Evolutionary conservation across 2,329 filamentous ascomycete species (phyloP), one percentile per base, ranked within the genome.

Genomic region (Trichoderma endophyticum): DNA sequence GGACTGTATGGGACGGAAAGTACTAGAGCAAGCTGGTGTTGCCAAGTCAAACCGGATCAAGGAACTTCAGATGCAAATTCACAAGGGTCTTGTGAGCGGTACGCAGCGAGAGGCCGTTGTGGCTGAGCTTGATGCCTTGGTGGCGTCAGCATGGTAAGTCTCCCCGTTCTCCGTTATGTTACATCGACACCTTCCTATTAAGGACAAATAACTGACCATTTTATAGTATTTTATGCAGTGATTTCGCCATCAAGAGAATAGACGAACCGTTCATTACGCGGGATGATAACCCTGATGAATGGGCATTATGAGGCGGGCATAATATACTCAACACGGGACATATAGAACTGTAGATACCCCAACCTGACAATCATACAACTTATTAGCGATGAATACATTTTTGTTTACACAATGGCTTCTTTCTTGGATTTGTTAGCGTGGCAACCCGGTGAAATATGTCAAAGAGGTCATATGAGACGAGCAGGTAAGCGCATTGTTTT

Each of bases 201-300:
- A 30, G 7, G 6, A 3, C 28, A 24, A n/a, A 21, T 61, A 51
- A 48, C 71, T 75, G 21, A 75, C 66, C 5, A 12, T 76, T 54
- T 65, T 61, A 32, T 76, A 96, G 95, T 85, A 94, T 98, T 70
- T 84, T 99, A 24, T 99, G 96, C 81, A 95, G 94, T 79, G 96
- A 99, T 75, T 90, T 97, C 82, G 96, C 95, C 3, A 97, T 99
- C 78, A 97, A 95, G 84, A 89, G 93, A 78, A 93, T 99, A 72
- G 94, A 98, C 77, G 94, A 97, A 83, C 95, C 96, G 1, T 98
- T 99, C 79, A 89, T 98, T 71, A 88, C 87, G 43, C 83, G 87
- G 5, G 86, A 87, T 26, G 95, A 98, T 77, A 88, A 95, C 79
- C 84, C 85, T 74, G 89, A 91, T 71, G 94, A 97, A 78, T 99